phyloP scores from a whole-genome alignment of 768 basidiomycete genomes.

The Albatrellus ellisii region DNA sequence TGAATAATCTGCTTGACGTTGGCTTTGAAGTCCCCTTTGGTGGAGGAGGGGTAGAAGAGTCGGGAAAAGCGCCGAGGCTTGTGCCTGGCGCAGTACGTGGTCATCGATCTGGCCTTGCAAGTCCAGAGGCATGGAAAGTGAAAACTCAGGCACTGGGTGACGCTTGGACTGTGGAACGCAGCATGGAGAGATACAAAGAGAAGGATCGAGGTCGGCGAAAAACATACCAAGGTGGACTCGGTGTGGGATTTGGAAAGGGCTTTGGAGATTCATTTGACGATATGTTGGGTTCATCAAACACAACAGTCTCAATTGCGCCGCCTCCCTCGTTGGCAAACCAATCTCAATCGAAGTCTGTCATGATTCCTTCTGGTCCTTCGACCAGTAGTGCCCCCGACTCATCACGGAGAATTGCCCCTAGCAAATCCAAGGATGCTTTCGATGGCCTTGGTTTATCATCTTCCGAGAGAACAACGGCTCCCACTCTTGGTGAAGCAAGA shows the following conservation, averaged over 20 bases:
- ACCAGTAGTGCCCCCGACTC: neutral
- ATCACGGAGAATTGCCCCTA: slow-evolving; percentile 5
- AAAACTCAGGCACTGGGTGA: slow-evolving; percentile 5
- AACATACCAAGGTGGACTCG: slow-evolving; percentile 5
- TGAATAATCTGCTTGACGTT: slow-evolving; percentile 1
- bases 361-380: slow-evolving; percentile 1
- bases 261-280: slow-evolving; percentile 55
- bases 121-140: slow-evolving; percentile 9
- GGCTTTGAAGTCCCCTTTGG: slow-evolving; percentile 18
- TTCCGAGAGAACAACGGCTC: slow-evolving; percentile 33
- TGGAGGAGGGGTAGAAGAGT: slow-evolving; percentile 18
- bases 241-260: slow-evolving; percentile 14
- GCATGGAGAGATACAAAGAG: slow-evolving; percentile 5
- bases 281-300: slow-evolving; percentile 4
- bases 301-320: slow-evolving; percentile 2
- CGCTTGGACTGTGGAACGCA: slow-evolving; percentile 6
- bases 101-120: slow-evolving; percentile 12
- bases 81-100: slow-evolving; percentile 13
- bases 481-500: slow-evolving; percentile 66
- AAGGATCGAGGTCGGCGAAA: slow-evolving; percentile 12
- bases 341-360: slow-evolving; percentile 1
- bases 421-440: slow-evolving; percentile 53
- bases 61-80: slow-evolving; percentile 8
- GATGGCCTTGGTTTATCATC: slow-evolving; percentile 52
- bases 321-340: slow-evolving; percentile 3